Evolutionary conservation across 2,329 filamentous ascomycete genomes (phyloP), one percentile per base, ranked within the genome.

Genomic region (Colletotrichum sp.): DNA sequence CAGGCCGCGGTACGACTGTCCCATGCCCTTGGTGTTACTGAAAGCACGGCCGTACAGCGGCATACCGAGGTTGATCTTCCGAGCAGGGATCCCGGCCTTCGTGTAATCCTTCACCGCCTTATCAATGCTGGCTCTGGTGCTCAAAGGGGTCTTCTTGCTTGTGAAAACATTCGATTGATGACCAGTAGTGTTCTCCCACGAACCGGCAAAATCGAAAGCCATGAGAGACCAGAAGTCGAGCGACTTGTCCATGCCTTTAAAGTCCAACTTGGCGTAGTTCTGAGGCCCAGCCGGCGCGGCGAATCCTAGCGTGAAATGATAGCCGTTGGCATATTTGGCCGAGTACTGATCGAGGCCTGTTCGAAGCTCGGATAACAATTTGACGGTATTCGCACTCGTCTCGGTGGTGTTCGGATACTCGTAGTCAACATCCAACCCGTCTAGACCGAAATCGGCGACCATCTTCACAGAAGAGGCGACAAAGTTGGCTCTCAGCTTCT

Each of bases 61-160:
- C 86, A 96, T 90, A 2, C 95, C 95, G 34, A 97, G 84, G 10
- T 94, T 89, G 67, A 97, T 91, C 84, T 96, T 96, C 59, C 85
- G 81, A 0, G 91, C 78, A 0, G 89, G 79, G 6, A 96, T 88
- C 8, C 92, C 92, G 13, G 88, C 86, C 5, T 86, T 81, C 15
- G 90, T 84, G 84, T 95, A 96, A 79, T 90, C 90, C 6, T 86
- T 82, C 26, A 98, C 85, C 3, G 94, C 94, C 39, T 87, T 85
- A 57, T 94, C 75, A 4, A 93, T 93, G 85, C 89, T 93, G 85
- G 93, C 95, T 9, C 93, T 93, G 1, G 95, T 96, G 34, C 88
- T 87, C 2, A 81, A 77, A 0, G 90, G 88, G 79, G 91, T 90
- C 21, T 83, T 79, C 8, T 81, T 81, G 52, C 90, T 92, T 6